Percentiles rank a stretch among this genome's conserved stretches.
These are phyloP conservation scores for Musa beccarii DNA, from an alignment of 176 grass and related monocot species.

Conservation along the genomic window DNA sequence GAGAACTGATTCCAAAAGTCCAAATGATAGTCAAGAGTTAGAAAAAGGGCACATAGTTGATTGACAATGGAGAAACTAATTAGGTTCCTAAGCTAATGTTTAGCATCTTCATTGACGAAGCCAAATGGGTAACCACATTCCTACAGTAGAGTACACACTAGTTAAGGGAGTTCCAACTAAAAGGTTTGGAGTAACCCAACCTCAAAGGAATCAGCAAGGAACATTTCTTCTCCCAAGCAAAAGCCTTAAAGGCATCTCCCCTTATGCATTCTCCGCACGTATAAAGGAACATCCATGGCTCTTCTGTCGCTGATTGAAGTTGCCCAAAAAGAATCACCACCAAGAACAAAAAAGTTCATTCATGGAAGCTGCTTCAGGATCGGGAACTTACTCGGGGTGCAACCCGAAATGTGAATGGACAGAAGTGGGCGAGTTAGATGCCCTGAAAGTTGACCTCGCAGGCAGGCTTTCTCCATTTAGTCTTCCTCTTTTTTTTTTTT, in stretches of 20 bases:
- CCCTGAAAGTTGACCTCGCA: conserved; percentile 38
- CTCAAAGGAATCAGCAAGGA: conserved; percentile 21
- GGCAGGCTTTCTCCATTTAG: conserved; percentile 17
- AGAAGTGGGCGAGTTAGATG: conserved; percentile 31
- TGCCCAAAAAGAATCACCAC: not conserved
- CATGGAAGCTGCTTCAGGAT: conserved; percentile 28
- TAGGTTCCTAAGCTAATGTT: no score
- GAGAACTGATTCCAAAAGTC: no score
- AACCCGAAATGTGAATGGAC: conserved; percentile 51
- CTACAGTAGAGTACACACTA: conserved; percentile 23
- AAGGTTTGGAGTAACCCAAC: not conserved
- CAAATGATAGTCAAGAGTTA: no score
- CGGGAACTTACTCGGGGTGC: conserved; percentile 29
- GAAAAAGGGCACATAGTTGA: no score
- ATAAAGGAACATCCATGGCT: not conserved
- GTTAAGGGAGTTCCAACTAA: conserved; percentile 22
- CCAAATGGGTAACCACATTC: not conserved
- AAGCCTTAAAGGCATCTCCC: not conserved
- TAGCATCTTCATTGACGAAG: not conserved
- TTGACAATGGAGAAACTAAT: no score
- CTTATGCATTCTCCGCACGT: not conserved
- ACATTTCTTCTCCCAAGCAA: conserved; percentile 22
- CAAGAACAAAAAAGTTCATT: not conserved
- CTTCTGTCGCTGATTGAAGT: no score
- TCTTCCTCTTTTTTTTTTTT: not conserved